A percentile compares a stretch with the other conserved stretches of the same genome.
phyloP scores from a whole-genome alignment of 2,329 filamentous ascomycete species.

The Trichoderma cornu-damae region DNA sequence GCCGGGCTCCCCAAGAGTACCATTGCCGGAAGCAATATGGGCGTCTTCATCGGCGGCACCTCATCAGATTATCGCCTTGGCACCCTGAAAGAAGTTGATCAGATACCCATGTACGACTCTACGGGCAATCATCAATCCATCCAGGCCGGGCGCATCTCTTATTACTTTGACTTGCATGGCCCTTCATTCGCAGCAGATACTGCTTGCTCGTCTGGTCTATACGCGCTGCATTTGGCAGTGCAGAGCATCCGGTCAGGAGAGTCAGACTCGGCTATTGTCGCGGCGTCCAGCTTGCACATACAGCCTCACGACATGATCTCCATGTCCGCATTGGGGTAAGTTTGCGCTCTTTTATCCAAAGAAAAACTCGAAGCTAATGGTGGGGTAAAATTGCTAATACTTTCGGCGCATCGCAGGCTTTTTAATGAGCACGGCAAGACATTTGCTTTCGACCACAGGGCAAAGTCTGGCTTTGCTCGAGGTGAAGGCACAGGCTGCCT shows the following conservation, averaged over 20 bases:
- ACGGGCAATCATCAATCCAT: conserved; percentile 48
- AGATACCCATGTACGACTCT: conserved; percentile 48
- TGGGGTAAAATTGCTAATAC: no score
- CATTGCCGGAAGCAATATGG: conserved; percentile 44
- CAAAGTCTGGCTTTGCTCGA: conserved; percentile 49
- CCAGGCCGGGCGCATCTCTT: conserved; percentile 50
- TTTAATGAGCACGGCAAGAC: conserved; percentile 50
- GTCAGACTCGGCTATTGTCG: conserved; percentile 42
- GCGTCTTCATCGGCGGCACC: conserved; percentile 46
- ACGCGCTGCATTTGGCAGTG: conserved; percentile 46
- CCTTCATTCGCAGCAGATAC: conserved; percentile 50
- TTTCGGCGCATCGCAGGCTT: conserved; percentile 18
- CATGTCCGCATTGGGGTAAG: conserved; percentile 31
- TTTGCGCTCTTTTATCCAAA: neutral
- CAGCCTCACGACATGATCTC: conserved; percentile 36
- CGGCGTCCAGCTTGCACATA: conserved; percentile 44
- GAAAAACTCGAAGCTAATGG: no score
- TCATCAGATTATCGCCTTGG: conserved; percentile 46
- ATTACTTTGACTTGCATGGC: conserved; percentile 51
- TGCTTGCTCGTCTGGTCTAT: conserved; percentile 48
- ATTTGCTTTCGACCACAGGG: conserved; percentile 36
- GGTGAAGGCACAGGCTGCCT: conserved; percentile 55
- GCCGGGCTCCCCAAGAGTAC: conserved; percentile 45
- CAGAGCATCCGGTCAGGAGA: conserved; percentile 46
- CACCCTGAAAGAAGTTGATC: conserved; percentile 39